Base-by-base conservation (phyloP, 1,284 basidiomycete species). In the Porphyrellus sp. region DNA sequence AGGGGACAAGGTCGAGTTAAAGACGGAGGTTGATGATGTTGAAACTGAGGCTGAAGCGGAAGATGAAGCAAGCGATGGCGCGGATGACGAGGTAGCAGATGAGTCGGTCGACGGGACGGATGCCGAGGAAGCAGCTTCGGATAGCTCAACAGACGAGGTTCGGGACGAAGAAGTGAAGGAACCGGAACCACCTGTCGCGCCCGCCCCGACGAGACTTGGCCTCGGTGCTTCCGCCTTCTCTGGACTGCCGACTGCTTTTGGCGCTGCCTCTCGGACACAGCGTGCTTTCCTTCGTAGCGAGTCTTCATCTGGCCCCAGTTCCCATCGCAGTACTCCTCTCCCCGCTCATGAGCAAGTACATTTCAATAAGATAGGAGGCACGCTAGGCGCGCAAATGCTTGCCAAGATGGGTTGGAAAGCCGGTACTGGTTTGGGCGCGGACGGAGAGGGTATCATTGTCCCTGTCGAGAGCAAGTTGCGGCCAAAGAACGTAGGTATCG, bases 351-450 rank as follows among this genome's bases (percentile, higher is more conserved):
- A 98, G 60, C 76, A 78, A 49, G 74, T 77, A 15, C 93, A 97
- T 63, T 93, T 98, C 68, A 78, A 74, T 60, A 91, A 89, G 61
- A 77, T 97, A 11, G 76, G 82, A 27, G 79, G 82, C 21, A 78
- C 86, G 0, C 87, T 93, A 58, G 95, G 93, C 61, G 87, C 93
- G 11, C 83, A 85, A 50, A 82, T 98, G 80, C 81, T 98, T n/a
- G 81, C 83, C 37, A 96, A 93, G 73, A 93, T 94, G 85, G 94
- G 95, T 13, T 98, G 95, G 94, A 77, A 86, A 64, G 75, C 86
- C 0, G 89, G 95, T 8, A 81, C 82, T 20, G 95, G 95, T 65
- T 77, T 98, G 16, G 95, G 94, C 62, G 72, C 78, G 0, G 73
- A 77, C 3, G 88, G 89, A 8, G 84, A 89, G 62, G 94, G 94